Evolutionary conservation across 768 basidiomycete species (phyloP).

Genomic region (Sistotremastrum niveocremeum): DNA sequence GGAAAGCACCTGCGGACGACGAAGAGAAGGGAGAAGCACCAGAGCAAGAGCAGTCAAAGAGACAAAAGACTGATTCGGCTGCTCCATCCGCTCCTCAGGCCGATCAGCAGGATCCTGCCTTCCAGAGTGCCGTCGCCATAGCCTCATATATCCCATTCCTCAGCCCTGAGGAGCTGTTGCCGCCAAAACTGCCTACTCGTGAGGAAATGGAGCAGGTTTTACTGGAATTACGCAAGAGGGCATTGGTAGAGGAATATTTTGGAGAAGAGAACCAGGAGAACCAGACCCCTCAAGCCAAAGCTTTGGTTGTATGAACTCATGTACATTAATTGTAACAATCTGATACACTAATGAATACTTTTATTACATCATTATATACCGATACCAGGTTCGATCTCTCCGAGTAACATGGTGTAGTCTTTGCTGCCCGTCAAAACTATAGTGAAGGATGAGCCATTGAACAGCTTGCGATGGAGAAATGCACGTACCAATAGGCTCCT

Average conservation of each 20-base stretch:
- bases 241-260: constrained; percentile 68
- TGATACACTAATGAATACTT: no score
- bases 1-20: constrained; percentile 36
- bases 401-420: constrained; percentile 83
- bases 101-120: constrained; percentile 1
- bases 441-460: constrained; percentile 1
- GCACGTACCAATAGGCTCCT: constrained; percentile 80
- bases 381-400: constrained; percentile 69
- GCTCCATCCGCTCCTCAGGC: constrained; percentile 2
- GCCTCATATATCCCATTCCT: constrained; percentile 65
- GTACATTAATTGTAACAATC: no score
- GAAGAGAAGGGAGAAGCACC: constrained; percentile 21
- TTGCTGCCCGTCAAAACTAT: constrained; percentile 86
- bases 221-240: constrained; percentile 65
- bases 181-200: constrained; percentile 61
- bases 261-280: constrained; percentile 20
- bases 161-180: constrained; percentile 53
- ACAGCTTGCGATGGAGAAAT: not conserved
- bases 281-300: no score
- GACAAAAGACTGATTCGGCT: constrained; percentile 4
- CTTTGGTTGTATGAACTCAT: no score
- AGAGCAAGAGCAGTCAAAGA: constrained; percentile 6
- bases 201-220: constrained; percentile 71
- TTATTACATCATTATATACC: constrained; percentile 20
- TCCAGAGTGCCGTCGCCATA: constrained; percentile 22